These are phyloP conservation scores for Pilaira anomala DNA, from an alignment of 192 early-diverging fungal species.

Conservation along the genomic window DNA sequence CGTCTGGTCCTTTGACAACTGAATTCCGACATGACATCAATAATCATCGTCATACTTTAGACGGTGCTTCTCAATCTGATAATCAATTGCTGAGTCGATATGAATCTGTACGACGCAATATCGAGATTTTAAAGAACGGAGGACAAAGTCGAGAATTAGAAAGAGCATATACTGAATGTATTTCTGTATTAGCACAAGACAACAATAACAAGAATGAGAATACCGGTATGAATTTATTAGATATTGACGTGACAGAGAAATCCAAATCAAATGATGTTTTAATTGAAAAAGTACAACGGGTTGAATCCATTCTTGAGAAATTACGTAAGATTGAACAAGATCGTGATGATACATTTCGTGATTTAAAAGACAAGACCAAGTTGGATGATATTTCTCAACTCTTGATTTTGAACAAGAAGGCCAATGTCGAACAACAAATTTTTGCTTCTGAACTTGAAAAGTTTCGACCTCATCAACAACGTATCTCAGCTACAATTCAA, in stretches of 20 bases:
- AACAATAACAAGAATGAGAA: conserved; percentile 20
- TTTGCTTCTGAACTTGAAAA: conserved; percentile 92
- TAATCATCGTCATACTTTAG: conserved; percentile 71
- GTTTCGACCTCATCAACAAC: conserved; percentile 74
- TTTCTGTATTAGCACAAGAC: conserved; percentile 18
- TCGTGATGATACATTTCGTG: conserved; percentile 60
- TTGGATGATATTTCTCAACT: conserved; percentile 88
- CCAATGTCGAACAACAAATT: conserved; percentile 80
- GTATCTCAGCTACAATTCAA: conserved; percentile 70
- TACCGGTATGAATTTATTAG: conserved; percentile 43
- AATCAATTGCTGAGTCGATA: conserved; percentile 41
- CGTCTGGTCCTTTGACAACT: conserved; percentile 70
- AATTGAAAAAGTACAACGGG: conserved; percentile 52
- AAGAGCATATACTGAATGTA: conserved; percentile 40
- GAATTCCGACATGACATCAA: conserved; percentile 74
- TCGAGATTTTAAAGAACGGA: conserved; percentile 45
- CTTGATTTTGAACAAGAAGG: conserved; percentile 72
- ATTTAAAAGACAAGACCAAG: conserved; percentile 76
- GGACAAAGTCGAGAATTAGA: conserved; percentile 40
- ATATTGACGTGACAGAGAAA: conserved; percentile 47
- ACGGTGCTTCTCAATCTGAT: conserved; percentile 70
- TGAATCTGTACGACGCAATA: conserved; percentile 40
- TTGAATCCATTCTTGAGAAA: conserved; percentile 62
- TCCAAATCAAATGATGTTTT: conserved; percentile 33
- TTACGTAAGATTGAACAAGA: conserved; percentile 70